Percentiles rank a stretch among this genome's conserved stretches.
Evolutionary conservation across 2,329 filamentous ascomycete species (phyloP).

Genomic region (Hypoxylon rubiginosum): DNA sequence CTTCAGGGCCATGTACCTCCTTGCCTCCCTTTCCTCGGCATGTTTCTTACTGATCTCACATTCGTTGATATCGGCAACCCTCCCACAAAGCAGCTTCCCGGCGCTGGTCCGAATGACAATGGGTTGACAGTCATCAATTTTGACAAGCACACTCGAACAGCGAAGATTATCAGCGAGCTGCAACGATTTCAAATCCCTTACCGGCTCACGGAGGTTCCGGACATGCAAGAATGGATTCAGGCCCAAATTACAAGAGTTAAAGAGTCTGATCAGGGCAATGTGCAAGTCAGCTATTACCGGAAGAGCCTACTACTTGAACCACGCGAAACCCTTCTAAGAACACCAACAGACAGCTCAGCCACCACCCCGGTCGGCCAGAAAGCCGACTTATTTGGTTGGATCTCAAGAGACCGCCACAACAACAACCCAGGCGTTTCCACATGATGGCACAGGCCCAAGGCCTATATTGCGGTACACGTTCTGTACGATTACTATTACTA

Average conservation of each 20-base stretch:
- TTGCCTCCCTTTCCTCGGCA: conserved; percentile 94
- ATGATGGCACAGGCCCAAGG: conserved; percentile 19
- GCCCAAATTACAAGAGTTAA: conserved; percentile 84
- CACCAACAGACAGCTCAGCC: conserved; percentile 52
- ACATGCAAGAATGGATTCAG: conserved; percentile 94
- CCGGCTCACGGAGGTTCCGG: conserved; percentile 82
- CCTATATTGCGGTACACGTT: not conserved
- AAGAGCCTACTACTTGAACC: conserved; percentile 89
- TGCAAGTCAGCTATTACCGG: conserved; percentile 78
- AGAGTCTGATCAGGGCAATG: conserved; percentile 66
- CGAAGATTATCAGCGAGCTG: conserved; percentile 94
- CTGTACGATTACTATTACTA: conserved; percentile 6
- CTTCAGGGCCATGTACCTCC: conserved; percentile 90
- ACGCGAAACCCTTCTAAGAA: conserved; percentile 62
- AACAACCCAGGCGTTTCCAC: conserved; percentile 45
- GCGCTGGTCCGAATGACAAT: conserved; percentile 67
- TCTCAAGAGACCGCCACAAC: conserved; percentile 61
- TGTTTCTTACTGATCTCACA: conserved; percentile 95
- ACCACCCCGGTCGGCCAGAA: conserved; percentile 48
- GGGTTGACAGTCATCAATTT: conserved; percentile 92
- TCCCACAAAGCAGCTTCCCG: conserved; percentile 80
- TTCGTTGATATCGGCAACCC: conserved; percentile 97
- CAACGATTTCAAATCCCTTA: conserved; percentile 98
- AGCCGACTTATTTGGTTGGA: conserved; percentile 65
- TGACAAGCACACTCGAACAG: conserved; percentile 94